Evolutionary conservation across 345 rosid species (phyloP), one percentile per base, ranked within the genome.

Genomic region (Trapa incisa): DNA sequence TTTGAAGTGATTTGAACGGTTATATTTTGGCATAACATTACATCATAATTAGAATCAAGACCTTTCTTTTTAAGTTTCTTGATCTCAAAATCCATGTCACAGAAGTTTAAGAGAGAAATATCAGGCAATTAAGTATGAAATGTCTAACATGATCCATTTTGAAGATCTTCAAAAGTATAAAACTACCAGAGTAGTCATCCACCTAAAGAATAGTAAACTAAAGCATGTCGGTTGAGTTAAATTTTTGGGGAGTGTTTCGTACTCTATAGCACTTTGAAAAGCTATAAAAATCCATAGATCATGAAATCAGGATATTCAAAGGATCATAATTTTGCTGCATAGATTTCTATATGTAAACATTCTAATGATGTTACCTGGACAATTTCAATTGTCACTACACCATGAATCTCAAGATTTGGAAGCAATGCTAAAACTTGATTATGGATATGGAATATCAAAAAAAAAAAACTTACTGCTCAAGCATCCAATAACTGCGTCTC

Each of bases 401-500:
- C 29, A 22, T 22, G 29, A 54, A 22, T 16, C 5, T 5, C 60
- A 54, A 54, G n/a, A 54, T 5, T 17, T 5, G 36, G 16, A 3
- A 41, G 43, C 4, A 41, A 43, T n/a, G 47, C 67, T 41, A 22
- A 22, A 22, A 22, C 29, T 22, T 10, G 42, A 1, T 22, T 13
- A 41, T 7, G 35, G 32, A 4, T 10, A 42, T 41, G 43, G 7
- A 41, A 41, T 6, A 67, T 56, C 60, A 73, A 67, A 57, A 41
- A 22, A 22, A 22, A 22, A 68, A 65, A 58, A 81, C 95, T 82
- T 76, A 92, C 96, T 74, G 80, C 67, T 92, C 89, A 77, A 92
- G 98, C 96, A 88, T 84, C 98, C 97, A 92, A 68, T 92, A 92
- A 80, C 97, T 82, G 71, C 98, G 98, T 70, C 98, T 86, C 80